phyloP scores from a whole-genome alignment of 805 yeast genomes.

The Saturnispora sekii region DNA sequence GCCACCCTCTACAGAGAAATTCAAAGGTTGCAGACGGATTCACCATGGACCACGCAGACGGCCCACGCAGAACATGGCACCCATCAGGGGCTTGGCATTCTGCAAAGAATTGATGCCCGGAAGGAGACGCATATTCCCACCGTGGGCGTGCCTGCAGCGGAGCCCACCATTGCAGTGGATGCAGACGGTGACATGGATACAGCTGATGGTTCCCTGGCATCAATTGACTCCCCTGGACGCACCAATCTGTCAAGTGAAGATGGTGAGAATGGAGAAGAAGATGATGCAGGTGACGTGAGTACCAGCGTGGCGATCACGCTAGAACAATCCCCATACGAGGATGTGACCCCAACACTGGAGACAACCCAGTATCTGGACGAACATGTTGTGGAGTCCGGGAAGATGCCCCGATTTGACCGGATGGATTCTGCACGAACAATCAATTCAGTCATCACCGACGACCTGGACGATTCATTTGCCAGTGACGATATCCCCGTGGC shows the following conservation, averaged over 20 bases:
- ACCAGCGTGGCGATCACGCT: too few species aligned
- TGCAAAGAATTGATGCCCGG: too few species aligned
- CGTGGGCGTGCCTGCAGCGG: too few species aligned
- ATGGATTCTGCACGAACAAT: slow-evolving; percentile 1
- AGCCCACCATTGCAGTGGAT: too few species aligned
- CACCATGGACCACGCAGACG: too few species aligned
- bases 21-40: too few species aligned
- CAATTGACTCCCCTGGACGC: background rate
- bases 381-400: background rate
- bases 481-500: background rate
- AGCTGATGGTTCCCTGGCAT: too few species aligned
- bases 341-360: background rate
- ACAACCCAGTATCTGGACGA: background rate
- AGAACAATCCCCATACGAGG: background rate
- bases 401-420: background rate
- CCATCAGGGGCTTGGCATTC: too few species aligned
- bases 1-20: background rate
- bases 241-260: background rate
- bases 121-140: too few species aligned
- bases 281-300: background rate
- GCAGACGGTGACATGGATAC: background rate
- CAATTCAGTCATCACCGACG: slow-evolving; percentile 2
- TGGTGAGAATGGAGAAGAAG: background rate
- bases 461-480: background rate
- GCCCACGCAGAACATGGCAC: too few species aligned